phyloP scores from a whole-genome alignment of 2,329 filamentous ascomycete genomes.

The Teratosphaeria zuluensis region DNA sequence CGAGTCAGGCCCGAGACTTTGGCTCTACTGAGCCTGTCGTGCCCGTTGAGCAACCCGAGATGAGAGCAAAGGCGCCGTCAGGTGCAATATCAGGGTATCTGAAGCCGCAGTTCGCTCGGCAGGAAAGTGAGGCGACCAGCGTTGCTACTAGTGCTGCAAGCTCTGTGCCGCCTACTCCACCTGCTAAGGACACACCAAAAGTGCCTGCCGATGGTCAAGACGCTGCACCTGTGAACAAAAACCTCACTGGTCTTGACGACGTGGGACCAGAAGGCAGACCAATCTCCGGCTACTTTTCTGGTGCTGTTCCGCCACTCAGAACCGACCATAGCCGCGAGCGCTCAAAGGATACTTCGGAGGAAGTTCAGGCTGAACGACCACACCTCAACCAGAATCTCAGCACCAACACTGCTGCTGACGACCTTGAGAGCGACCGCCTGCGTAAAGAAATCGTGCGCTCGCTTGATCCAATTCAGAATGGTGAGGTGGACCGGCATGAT shows the following conservation, averaged over 20 bases:
- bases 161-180: slow-evolving; percentile 34
- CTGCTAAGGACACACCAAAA: slow-evolving; percentile 35
- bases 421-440: slow-evolving; percentile 61
- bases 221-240: background rate
- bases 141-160: slow-evolving; percentile 3
- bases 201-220: slow-evolving; percentile 18
- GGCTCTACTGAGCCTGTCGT: slow-evolving; percentile 15
- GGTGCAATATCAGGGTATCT: slow-evolving; percentile 8
- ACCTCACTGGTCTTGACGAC: background rate
- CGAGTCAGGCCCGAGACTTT: slow-evolving; percentile 26
- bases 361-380: background rate
- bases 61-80: slow-evolving; percentile 7
- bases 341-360: slow-evolving; percentile 20
- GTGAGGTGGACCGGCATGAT: slow-evolving; percentile 9
- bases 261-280: slow-evolving; percentile 4
- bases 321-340: slow-evolving; percentile 9
- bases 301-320: slow-evolving; percentile 5
- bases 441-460: slow-evolving; percentile 67
- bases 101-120: slow-evolving; percentile 1
- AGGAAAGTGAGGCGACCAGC: slow-evolving; percentile 6
- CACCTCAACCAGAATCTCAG: background rate
- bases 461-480: slow-evolving; percentile 41
- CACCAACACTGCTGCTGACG: slow-evolving; percentile 30
- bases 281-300: slow-evolving; percentile 12
- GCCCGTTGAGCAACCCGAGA: slow-evolving; percentile 18